These are phyloP conservation scores for Spencermartinsiella europaea DNA, from an alignment of 805 yeast genomes.

Conservation along the genomic window DNA sequence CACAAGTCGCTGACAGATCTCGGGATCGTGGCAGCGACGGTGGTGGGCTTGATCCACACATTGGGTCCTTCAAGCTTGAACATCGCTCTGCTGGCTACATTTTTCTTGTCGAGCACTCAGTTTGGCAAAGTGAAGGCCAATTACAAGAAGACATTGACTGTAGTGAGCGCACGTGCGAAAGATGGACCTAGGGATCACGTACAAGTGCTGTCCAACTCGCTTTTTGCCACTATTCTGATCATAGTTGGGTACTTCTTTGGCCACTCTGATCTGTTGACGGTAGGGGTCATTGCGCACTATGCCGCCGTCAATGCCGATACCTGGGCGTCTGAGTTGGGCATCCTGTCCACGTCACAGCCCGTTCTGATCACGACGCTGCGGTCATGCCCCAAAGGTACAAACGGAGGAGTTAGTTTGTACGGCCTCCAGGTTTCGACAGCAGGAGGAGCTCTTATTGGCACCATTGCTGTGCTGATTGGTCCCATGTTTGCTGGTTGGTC, in stretches of 20 bases:
- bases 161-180: conserved; percentile 6
- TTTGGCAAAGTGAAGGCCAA: conserved; percentile 38
- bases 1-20: conserved; percentile 35
- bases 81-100: conserved; percentile 32
- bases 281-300: conserved; percentile 36
- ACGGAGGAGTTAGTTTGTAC: conserved; percentile 39
- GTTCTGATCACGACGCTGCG: conserved; percentile 38
- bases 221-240: conserved; percentile 35
- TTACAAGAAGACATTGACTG: conserved; percentile 32
- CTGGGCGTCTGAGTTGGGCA: conserved; percentile 45
- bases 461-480: conserved; percentile 26
- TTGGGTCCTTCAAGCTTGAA: conserved; percentile 34
- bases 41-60: conserved; percentile 39
- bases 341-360: conserved; percentile 36
- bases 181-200: conserved; percentile 36
- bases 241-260: conserved; percentile 19
- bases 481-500: conserved; percentile 20
- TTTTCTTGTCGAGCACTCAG: conserved; percentile 36
- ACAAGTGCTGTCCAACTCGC: conserved; percentile 41
- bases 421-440: conserved; percentile 36
- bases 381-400: conserved; percentile 43
- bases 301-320: conserved; percentile 44
- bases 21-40: conserved; percentile 36
- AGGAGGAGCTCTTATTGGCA: conserved; percentile 36
- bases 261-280: conserved; percentile 13